Evolutionary conservation across 1,139 yeast genomes (phyloP).

Genomic region (Saccharomyces hybrid): DNA sequence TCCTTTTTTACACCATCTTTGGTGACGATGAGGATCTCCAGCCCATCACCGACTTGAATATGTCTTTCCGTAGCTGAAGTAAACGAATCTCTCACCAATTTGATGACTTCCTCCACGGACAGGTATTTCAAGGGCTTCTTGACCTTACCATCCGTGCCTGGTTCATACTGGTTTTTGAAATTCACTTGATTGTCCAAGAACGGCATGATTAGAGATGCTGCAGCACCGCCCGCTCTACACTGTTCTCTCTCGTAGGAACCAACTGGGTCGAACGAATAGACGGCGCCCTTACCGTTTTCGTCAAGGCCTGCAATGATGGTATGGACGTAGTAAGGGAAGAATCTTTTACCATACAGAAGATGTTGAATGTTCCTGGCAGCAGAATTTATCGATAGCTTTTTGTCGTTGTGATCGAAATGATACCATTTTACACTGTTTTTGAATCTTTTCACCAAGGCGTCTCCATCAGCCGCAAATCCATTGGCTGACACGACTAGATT

Average conservation of each 20-base stretch:
- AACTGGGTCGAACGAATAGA: slow-evolving; percentile 94
- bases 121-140: slow-evolving; percentile 58
- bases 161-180: slow-evolving; percentile 84
- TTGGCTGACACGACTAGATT: slow-evolving; percentile 82
- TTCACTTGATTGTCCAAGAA: slow-evolving; percentile 95
- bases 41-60: slow-evolving; percentile 94
- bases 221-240: slow-evolving; percentile 97
- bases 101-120: slow-evolving; percentile 74
- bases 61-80: slow-evolving; percentile 97
- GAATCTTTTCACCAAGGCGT: slow-evolving; percentile 72
- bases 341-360: slow-evolving; percentile 81
- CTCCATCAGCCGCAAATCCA: slow-evolving; percentile 95
- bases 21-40: slow-evolving; percentile 83
- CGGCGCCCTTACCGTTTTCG: slow-evolving; percentile 90
- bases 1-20: slow-evolving; percentile 87
- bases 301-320: slow-evolving; percentile 93
- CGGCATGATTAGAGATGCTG: slow-evolving; percentile 93
- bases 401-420: slow-evolving; percentile 73
- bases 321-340: slow-evolving; percentile 94
- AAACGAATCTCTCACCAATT: slow-evolving; percentile 87
- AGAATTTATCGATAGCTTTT: slow-evolving; percentile 56
- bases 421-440: slow-evolving; percentile 84
- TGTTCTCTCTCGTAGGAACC: slow-evolving; percentile 97
- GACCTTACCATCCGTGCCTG: slow-evolving; percentile 60
- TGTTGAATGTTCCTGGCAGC: slow-evolving; percentile 93